Conservation (phyloP, 371 early-diverging fungal species). For the Coemansia sp. region DNA sequence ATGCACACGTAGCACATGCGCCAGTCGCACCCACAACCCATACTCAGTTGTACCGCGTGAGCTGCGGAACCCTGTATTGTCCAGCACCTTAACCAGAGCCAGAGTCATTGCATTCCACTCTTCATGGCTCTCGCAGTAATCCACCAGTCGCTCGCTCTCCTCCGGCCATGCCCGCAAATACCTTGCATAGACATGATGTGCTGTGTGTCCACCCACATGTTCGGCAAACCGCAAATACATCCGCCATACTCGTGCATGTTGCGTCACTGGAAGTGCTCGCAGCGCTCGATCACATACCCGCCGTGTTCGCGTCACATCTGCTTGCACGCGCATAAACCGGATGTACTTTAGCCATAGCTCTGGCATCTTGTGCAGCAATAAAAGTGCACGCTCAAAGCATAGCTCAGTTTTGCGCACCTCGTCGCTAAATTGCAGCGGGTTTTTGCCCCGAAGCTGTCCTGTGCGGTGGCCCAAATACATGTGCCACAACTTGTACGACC, state of each 20-base stretch:
- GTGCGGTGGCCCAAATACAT: constrained; percentile 77
- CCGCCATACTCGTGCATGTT: constrained; percentile 89
- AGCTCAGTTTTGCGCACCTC: constrained; percentile 69
- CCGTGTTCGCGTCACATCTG: constrained; percentile 72
- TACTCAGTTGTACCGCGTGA: constrained; percentile 67
- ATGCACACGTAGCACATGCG: constrained; percentile 78
- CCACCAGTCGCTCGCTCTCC: constrained; percentile 72
- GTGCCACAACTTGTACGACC: constrained; percentile 96
- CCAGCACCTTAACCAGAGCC: constrained; percentile 71
- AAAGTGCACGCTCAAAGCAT: constrained; percentile 83
- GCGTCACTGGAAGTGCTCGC: constrained; percentile 88
- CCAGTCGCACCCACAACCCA: constrained; percentile 86
- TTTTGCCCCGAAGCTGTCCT: constrained; percentile 52
- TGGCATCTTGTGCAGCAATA: constrained; percentile 91
- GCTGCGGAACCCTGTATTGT: constrained; percentile 70
- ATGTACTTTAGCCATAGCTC: constrained; percentile 80
- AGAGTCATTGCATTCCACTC: constrained; percentile 84
- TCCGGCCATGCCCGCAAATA: constrained; percentile 80
- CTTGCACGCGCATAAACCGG: constrained; percentile 70
- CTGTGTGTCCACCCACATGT: constrained; percentile 78
- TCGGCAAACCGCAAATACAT: constrained; percentile 80
- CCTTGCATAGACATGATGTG: constrained; percentile 75
- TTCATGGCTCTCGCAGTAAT: constrained; percentile 65
- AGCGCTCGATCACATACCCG: constrained; percentile 89
- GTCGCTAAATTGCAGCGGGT: constrained; percentile 54